Base-by-base conservation (phyloP, 148 eudicot species). In the Persicaria maculosa region DNA sequence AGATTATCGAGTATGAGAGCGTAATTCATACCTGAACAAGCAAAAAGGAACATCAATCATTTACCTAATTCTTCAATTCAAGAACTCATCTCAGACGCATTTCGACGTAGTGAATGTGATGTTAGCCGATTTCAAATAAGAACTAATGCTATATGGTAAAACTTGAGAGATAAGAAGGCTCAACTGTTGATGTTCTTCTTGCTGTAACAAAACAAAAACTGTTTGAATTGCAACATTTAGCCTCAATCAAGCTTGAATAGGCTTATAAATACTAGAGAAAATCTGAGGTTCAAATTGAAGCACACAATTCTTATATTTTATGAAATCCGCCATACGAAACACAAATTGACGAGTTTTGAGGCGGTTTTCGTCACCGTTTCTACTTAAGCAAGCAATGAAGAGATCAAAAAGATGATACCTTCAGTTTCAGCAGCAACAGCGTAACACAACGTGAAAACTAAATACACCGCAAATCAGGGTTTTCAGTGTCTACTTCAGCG, bases 11-110 rank as follows among this genome's bases (percentile, higher is more conserved):
- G 85, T 82, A 94, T 90, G 82, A 85, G 75, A 40, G 89, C 85
- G 81, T 94, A 94, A 82, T 90, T 94, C 98, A 94, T 94, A 57
- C 97, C 96, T 94, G 84, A 75, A 82, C 72, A 86, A 25, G 59
- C 54, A 61, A 47, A 20, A 46, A 55, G 4, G 7, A n/a, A 84
- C 36, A 78, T 70, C 50, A 72, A 15, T 50, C 44, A 20, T 73
- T 64, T 22, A 11, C 3, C 47, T 25, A 44, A 44, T 12, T n/a
- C 10, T 47, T 12, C 46, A 19, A 20, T 16, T 22, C 68, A 40
- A 73, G 50, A 15, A 12, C n/a, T 4, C 0, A 57, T 22, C 19
- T n/a, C 3, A 8, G 22, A 20, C 36, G 20, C 68, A 62, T 62
- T 62, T 62, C 14, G 4, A 14, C 62, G 17, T 17, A 57, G 62